These are phyloP conservation scores for Nephelium lappaceum DNA, from an alignment of 345 rosid species.

Conservation along the genomic window DNA sequence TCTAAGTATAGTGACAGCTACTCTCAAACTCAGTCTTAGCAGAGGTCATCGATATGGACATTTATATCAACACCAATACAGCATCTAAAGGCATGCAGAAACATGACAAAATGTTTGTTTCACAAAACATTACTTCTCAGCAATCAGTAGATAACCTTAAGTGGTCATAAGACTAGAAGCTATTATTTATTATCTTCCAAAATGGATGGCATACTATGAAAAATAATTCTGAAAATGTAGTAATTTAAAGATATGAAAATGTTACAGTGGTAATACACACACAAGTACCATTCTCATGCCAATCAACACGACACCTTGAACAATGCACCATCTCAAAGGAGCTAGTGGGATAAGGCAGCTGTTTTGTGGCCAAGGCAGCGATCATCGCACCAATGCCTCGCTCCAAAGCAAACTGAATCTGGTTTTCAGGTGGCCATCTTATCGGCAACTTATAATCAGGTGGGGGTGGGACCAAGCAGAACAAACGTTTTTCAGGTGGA, in stretches of 20 bases:
- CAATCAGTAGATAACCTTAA: background rate
- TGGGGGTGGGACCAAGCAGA: constrained; percentile 93
- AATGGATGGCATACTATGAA: background rate
- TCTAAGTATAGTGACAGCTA: background rate
- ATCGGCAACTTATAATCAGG: constrained; percentile 80
- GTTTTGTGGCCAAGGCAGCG: constrained; percentile 81
- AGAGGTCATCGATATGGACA: background rate
- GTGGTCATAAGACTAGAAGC: background rate
- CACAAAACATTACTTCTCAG: background rate
- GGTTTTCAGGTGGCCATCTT: constrained; percentile 95
- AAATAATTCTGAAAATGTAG: background rate
- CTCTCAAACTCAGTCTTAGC: background rate
- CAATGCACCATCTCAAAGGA: constrained; percentile 99
- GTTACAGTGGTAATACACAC: background rate
- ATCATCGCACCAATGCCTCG: constrained; percentile 92
- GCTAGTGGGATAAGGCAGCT: constrained; percentile 79
- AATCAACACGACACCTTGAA: constrained; percentile 95
- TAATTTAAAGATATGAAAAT: constrained; percentile 2
- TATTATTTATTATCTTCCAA: background rate
- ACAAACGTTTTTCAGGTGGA: constrained; percentile 71
- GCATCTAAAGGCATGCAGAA: background rate
- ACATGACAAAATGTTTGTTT: background rate
- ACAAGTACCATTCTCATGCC: constrained; percentile 84
- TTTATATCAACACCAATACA: background rate
- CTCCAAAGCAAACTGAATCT: constrained; percentile 97